phyloP scores from a whole-genome alignment of 192 early-diverging fungal species.

The Coemansia asiatica region DNA sequence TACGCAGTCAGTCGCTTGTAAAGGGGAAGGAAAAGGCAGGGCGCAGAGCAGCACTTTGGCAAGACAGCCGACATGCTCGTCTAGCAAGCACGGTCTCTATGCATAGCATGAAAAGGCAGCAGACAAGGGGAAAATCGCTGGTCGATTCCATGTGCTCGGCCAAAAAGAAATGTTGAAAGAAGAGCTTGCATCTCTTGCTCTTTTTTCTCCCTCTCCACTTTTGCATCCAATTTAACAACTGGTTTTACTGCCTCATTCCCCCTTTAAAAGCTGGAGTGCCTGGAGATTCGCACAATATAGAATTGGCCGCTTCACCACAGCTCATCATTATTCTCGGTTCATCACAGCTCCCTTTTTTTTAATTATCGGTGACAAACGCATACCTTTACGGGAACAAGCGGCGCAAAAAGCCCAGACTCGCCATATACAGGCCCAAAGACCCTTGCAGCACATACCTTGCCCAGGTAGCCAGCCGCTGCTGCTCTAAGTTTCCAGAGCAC shows the following conservation, averaged over 20 bases:
- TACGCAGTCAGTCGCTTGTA: too few relatives aligned
- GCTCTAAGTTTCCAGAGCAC: neutral
- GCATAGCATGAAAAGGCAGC: neutral
- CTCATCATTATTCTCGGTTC: neutral
- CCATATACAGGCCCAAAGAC: neutral
- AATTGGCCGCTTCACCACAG: neutral
- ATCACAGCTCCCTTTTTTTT: too few relatives aligned
- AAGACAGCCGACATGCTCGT: too few relatives aligned
- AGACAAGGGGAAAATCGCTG: neutral
- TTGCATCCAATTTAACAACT: neutral
- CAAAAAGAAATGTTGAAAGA: neutral
- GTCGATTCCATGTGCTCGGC: neutral
- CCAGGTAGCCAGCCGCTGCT: too few relatives aligned
- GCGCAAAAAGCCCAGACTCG: neutral
- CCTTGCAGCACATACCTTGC: too few relatives aligned
- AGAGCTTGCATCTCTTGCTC: neutral
- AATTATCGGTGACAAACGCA: neutral
- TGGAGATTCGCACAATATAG: neutral
- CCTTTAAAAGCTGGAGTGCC: neutral
- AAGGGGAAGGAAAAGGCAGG: too few relatives aligned
- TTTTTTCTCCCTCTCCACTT: constrained; percentile 5
- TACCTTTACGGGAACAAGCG: neutral
- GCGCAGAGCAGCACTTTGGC: too few relatives aligned
- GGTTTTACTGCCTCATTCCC: neutral
- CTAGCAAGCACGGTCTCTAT: neutral